A percentile compares a stretch with the other conserved stretches of the same genome.
These are phyloP conservation scores for Zizania palustris DNA, from an alignment of 202 grass and related monocot species.

Conservation along the genomic window DNA sequence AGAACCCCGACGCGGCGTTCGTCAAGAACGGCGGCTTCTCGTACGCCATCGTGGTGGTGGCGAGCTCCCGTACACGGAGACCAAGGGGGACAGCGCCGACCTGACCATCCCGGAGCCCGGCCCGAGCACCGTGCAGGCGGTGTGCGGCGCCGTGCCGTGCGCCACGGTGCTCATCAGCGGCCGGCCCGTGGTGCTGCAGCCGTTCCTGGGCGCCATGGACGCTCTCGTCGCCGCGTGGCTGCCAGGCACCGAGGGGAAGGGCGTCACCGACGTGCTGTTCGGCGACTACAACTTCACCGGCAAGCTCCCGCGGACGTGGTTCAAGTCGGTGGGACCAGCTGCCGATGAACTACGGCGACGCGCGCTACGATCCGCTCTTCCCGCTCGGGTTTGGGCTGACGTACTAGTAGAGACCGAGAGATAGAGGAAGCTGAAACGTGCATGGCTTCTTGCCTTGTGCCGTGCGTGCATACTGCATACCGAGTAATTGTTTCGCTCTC, in stretches of 20 bases:
- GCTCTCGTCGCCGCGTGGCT: slow-evolving; percentile 88
- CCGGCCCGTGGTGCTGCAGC: slow-evolving; percentile 80
- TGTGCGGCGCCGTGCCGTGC: slow-evolving; percentile 65
- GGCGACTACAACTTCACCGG: slow-evolving; percentile 86
- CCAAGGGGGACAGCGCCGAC: slow-evolving; percentile 77
- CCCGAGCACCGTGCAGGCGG: slow-evolving; percentile 62
- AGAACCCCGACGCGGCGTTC: slow-evolving; percentile 76
- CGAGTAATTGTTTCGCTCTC: not conserved
- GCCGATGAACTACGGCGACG: slow-evolving; percentile 82
- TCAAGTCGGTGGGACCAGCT: slow-evolving; percentile 89
- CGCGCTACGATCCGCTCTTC: slow-evolving; percentile 84
- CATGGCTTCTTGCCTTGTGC: slow-evolving; percentile 50
- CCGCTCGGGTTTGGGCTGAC: slow-evolving; percentile 66
- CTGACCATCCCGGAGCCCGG: slow-evolving; percentile 89
- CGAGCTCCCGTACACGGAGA: slow-evolving; percentile 90
- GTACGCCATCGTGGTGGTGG: slow-evolving; percentile 85
- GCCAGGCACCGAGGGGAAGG: slow-evolving; percentile 79
- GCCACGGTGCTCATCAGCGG: slow-evolving; percentile 75
- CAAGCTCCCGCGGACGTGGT: slow-evolving; percentile 89
- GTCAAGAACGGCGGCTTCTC: slow-evolving; percentile 72
- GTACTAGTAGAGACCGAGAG: slow-evolving; percentile 36
- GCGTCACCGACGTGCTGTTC: slow-evolving; percentile 79
- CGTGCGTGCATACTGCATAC: not conserved
- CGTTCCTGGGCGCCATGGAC: slow-evolving; percentile 56
- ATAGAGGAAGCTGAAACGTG: slow-evolving; percentile 20